These are phyloP conservation scores for Closterium sp. DNA, from an alignment of 139 green algal species.

Conservation along the genomic window DNA sequence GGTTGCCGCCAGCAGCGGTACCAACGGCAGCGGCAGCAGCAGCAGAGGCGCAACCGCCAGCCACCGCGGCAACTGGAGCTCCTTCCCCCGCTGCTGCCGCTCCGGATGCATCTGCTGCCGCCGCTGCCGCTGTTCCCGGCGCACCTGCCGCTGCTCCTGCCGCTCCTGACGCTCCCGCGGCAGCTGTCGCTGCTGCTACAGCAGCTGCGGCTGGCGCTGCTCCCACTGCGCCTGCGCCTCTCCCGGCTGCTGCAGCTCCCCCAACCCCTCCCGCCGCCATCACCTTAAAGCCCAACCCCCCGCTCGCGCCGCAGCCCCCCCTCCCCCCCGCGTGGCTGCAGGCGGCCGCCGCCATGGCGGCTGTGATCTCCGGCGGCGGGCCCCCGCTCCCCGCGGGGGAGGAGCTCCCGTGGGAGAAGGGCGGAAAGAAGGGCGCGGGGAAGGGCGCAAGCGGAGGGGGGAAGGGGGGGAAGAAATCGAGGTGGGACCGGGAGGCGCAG, in stretches of 20 bases:
- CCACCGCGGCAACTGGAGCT: not conserved
- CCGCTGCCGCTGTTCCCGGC: not conserved
- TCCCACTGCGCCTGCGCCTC: not conserved
- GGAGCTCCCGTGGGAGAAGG: not conserved
- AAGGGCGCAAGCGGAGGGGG: not conserved
- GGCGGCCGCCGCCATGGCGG: not conserved
- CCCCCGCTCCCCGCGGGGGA: not conserved
- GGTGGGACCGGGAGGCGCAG: constrained; percentile 5
- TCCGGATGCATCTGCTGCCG: not conserved
- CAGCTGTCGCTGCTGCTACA: not conserved
- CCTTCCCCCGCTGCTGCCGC: not conserved
- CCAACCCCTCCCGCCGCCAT: not conserved
- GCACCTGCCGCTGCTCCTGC: not conserved
- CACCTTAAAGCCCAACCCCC: not conserved
- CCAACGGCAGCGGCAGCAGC: not conserved
- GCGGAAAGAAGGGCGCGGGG: not conserved
- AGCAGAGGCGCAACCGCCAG: not conserved
- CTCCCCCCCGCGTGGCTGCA: not conserved
- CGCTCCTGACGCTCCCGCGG: not conserved
- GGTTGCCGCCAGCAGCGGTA: not conserved
- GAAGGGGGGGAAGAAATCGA: not conserved
- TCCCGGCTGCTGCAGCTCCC: not conserved
- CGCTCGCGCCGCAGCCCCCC: not conserved
- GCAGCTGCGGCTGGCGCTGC: not conserved
- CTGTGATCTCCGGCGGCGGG: not conserved